These are phyloP conservation scores for Fonsecaea pedrosoi DNA, from an alignment of 2,329 filamentous ascomycete species.

Conservation along the genomic window DNA sequence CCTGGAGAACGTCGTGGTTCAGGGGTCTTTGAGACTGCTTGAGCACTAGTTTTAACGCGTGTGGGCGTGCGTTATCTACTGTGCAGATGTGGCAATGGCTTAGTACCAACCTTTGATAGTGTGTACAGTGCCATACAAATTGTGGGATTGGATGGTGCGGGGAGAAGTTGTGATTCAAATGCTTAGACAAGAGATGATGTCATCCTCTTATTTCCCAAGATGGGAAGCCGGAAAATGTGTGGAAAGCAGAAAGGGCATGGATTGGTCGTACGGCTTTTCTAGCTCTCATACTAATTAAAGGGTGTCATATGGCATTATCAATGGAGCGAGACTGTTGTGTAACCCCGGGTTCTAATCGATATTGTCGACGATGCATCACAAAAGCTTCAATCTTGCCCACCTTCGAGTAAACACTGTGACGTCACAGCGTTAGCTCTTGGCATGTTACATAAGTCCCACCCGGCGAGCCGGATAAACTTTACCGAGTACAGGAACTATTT, in stretches of 20 bases:
- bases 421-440: neutral
- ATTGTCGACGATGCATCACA: neutral
- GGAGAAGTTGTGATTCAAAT: neutral
- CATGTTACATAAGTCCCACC: no score
- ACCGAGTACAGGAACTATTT: no score
- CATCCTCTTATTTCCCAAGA: conserved; percentile 10
- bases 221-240: neutral
- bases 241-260: neutral
- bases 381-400: neutral
- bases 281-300: neutral
- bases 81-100: neutral
- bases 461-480: neutral
- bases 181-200: conserved; percentile 12
- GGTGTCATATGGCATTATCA: neutral
- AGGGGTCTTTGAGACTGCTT: conserved; percentile 84
- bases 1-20: conserved; percentile 97
- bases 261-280: neutral
- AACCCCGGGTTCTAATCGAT: neutral
- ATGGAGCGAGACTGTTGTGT: neutral
- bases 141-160: conserved; percentile 5
- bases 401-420: neutral
- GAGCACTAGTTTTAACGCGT: conserved; percentile 62
- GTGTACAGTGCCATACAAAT: neutral
- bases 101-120: neutral
- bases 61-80: neutral